Conservation (phyloP, 768 basidiomycete genomes). For the Cantharellus cinnabarinus region DNA sequence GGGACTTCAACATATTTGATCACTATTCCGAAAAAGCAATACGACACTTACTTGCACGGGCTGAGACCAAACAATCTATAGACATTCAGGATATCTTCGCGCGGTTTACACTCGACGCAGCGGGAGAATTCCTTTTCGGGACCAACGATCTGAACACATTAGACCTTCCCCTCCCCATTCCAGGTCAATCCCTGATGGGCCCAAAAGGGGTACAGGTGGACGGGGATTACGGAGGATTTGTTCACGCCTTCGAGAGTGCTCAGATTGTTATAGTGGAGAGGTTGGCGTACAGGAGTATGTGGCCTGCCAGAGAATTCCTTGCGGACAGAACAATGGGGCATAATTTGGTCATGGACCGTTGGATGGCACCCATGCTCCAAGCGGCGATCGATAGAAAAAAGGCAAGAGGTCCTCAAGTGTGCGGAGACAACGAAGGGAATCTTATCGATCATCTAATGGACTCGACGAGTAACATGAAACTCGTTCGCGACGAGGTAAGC, state of each 20-base stretch:
- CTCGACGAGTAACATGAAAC: not conserved
- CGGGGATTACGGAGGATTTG: conserved; percentile 3
- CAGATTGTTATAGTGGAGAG: not conserved
- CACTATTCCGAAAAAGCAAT: conserved; percentile 9
- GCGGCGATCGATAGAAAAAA: conserved; percentile 3
- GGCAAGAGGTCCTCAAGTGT: not conserved
- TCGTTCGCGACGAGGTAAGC: conserved; percentile 1
- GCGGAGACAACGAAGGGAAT: conserved; percentile 1
- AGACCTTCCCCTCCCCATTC: conserved; percentile 3
- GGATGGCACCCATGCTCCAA: conserved; percentile 1
- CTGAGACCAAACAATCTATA: conserved; percentile 11
- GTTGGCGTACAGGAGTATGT: not conserved
- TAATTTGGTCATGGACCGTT: not conserved
- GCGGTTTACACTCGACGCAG: conserved; percentile 8
- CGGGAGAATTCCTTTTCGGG: conserved; percentile 2
- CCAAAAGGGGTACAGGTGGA: not conserved
- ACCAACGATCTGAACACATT: conserved; percentile 5
- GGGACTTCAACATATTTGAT: conserved; percentile 9
- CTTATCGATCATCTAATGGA: conserved; percentile 7
- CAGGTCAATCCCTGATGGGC: not conserved
- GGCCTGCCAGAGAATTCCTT: conserved; percentile 3
- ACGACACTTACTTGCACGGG: not conserved
- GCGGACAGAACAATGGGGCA: not conserved
- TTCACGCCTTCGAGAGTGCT: conserved; percentile 6
- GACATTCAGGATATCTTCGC: conserved; percentile 8